A percentile compares a stretch with the other conserved stretches of the same genome.
These are phyloP conservation scores for Rauvolfia tetraphylla DNA, from an alignment of 257 asterid genomes.

Conservation along the genomic window DNA sequence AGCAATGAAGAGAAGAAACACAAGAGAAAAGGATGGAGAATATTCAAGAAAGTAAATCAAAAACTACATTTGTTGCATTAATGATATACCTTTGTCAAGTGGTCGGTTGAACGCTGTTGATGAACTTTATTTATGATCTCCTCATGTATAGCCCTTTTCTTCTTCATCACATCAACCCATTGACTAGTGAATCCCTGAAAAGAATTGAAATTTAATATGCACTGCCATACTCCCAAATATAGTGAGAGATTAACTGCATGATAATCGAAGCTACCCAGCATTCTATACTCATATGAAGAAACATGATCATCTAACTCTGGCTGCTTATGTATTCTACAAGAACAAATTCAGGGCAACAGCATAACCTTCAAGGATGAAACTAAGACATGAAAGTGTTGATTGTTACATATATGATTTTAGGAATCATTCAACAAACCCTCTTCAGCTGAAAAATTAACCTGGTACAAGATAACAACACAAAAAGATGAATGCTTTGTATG, in stretches of 20 bases:
- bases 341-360: not conserved
- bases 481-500: not conserved
- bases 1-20: not conserved
- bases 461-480: not conserved
- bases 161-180: slow-evolving; percentile 85
- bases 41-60: not conserved
- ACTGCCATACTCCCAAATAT: not conserved
- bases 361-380: not conserved
- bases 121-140: slow-evolving; percentile 82
- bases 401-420: not conserved
- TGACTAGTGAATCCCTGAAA: slow-evolving; percentile 35
- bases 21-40: not conserved
- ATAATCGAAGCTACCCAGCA: not conserved
- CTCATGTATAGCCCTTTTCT: slow-evolving; percentile 87
- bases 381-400: not conserved
- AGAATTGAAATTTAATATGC: not conserved
- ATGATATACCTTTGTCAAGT: slow-evolving; percentile 45
- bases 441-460: not conserved
- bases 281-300: not conserved
- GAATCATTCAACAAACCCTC: not conserved
- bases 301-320: not conserved
- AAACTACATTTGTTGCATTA: not conserved
- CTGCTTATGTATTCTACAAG: not conserved
- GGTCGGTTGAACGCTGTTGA: slow-evolving; percentile 47
- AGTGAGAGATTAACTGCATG: not conserved